phyloP scores from a whole-genome alignment of 139 green algal species.

The Eudorina sp. region DNA sequence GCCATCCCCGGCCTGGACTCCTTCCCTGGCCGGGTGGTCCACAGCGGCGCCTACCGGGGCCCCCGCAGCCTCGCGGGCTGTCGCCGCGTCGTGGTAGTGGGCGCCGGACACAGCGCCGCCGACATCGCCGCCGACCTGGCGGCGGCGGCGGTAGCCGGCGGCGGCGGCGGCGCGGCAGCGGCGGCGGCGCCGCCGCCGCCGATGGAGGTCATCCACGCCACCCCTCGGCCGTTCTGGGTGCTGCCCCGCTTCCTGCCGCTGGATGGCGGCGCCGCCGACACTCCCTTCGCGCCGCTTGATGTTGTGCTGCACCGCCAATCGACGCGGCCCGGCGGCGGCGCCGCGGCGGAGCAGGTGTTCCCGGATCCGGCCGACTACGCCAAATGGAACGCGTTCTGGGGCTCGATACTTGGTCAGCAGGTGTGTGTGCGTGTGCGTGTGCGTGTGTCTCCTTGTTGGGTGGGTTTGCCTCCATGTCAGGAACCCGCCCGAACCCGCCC shows the following conservation, averaged over 20 bases:
- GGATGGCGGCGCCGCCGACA: too few species aligned
- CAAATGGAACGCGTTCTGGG: background rate
- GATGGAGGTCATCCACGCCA: background rate
- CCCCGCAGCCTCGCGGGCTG: background rate
- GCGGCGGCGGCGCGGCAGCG: background rate
- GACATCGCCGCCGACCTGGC: conserved; percentile 37
- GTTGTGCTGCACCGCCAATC: background rate
- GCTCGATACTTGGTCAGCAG: too few species aligned
- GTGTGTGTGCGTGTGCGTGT: too few species aligned
- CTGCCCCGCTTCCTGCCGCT: conserved; percentile 13
- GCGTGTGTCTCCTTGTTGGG: too few species aligned
- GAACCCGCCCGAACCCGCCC: too few species aligned
- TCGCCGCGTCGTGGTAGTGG: conserved; percentile 3
- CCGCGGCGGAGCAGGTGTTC: background rate
- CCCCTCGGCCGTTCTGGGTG: conserved; percentile 25
- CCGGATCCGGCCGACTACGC: background rate
- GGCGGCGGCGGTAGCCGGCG: background rate
- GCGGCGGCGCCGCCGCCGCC: background rate
- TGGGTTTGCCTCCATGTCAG: too few species aligned
- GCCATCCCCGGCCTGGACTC: background rate
- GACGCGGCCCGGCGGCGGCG: background rate
- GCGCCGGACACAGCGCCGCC: background rate
- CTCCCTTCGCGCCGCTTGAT: conserved; percentile 3
- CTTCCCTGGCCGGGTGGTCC: conserved; percentile 11
- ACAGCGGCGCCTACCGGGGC: conserved; percentile 3